Conservation (phyloP, 2,329 filamentous ascomycete genomes). For the Ophiostoma sp. region DNA sequence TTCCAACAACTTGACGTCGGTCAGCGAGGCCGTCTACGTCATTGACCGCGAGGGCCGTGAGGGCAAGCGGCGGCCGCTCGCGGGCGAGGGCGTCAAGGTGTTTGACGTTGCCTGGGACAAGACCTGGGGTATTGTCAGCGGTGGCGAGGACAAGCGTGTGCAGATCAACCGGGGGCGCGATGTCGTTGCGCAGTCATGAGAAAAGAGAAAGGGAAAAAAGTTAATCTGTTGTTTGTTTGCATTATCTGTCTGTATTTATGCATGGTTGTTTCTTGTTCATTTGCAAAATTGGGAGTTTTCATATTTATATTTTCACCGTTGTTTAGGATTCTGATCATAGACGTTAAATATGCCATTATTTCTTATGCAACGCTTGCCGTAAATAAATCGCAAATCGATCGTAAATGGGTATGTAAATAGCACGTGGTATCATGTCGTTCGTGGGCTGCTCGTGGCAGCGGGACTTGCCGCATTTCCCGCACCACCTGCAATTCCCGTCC, state of each 20-base stretch:
- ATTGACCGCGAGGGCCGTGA: constrained; percentile 70
- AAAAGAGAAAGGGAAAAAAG: not conserved
- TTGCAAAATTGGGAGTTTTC: constrained; percentile 10
- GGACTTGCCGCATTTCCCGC: not conserved
- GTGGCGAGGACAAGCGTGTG: constrained; percentile 88
- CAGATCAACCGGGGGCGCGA: constrained; percentile 78
- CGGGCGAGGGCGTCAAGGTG: constrained; percentile 86
- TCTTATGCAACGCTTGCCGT: not conserved
- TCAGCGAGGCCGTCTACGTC: constrained; percentile 72
- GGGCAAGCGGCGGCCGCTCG: constrained; percentile 63
- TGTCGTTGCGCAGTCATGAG: constrained; percentile 39
- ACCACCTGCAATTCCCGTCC: not conserved
- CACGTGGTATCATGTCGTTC: not conserved
- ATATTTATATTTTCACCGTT: not conserved
- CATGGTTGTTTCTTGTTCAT: constrained; percentile 2
- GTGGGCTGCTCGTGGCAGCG: not conserved
- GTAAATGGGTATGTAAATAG: not conserved
- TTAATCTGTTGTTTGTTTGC: constrained; percentile 16
- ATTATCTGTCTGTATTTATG: not conserved
- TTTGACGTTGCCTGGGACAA: constrained; percentile 85
- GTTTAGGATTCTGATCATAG: constrained; percentile 10
- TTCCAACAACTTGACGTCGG: constrained; percentile 47
- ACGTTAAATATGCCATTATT: not conserved
- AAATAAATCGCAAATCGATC: not conserved
- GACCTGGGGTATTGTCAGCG: constrained; percentile 84